phyloP scores from a whole-genome alignment of 2,329 filamentous ascomycete genomes.

The Apiospora sp. region DNA sequence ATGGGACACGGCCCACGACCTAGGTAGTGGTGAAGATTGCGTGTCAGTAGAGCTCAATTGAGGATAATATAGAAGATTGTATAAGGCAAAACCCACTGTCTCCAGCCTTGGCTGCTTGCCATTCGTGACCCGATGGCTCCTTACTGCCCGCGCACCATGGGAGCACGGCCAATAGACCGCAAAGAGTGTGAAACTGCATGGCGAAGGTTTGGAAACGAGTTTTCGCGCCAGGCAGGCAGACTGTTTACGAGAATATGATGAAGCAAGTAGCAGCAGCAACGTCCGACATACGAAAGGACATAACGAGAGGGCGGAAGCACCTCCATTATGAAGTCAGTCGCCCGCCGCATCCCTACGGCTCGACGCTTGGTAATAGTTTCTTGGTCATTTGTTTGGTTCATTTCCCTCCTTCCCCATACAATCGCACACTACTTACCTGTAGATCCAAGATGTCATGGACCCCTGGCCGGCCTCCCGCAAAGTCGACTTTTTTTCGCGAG shows the following conservation, averaged over 20 bases:
- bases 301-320: neutral
- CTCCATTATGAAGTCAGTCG: neutral
- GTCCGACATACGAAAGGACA: neutral
- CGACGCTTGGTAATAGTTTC: neutral
- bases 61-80: no score
- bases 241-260: neutral
- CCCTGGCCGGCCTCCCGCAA: neutral
- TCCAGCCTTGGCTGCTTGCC: constrained; percentile 9
- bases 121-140: constrained; percentile 15
- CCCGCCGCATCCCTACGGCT: neutral
- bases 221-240: neutral
- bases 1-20: constrained; percentile 28
- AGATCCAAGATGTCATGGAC: neutral
- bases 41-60: neutral
- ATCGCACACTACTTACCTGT: neutral
- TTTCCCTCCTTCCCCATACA: neutral
- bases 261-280: neutral
- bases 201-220: neutral
- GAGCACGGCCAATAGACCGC: neutral
- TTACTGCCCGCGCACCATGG: neutral
- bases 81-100: constrained; percentile 13
- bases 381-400: neutral
- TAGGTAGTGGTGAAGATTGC: neutral
- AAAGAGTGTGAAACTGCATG: constrained; percentile 2
- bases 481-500: neutral